phyloP scores from a whole-genome alignment of 1,139 yeast species.

The Kurtzmaniella quercitrusa region DNA sequence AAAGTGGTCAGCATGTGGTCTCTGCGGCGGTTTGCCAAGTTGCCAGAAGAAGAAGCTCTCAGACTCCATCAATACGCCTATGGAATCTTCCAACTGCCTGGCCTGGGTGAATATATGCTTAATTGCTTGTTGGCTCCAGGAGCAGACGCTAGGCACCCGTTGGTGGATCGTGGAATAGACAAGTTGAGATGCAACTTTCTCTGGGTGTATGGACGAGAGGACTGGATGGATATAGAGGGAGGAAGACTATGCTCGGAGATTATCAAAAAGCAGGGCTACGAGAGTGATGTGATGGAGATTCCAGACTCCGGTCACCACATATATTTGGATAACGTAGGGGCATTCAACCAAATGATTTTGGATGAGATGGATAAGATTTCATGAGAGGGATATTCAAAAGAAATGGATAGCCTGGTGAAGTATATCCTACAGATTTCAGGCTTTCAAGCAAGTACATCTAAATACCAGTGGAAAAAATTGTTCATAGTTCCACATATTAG shows the following conservation, averaged over 20 bases:
- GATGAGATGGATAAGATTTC: conserved; percentile 23
- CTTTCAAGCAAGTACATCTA: too few relatives aligned
- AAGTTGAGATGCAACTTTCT: conserved; percentile 46
- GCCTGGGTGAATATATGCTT: conserved; percentile 75
- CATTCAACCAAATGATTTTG: conserved; percentile 47
- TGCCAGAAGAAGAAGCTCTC: conserved; percentile 33
- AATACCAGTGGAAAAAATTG: too few relatives aligned
- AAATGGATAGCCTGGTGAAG: too few relatives aligned
- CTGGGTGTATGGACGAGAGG: conserved; percentile 73
- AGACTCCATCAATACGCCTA: conserved; percentile 63
- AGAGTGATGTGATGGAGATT: conserved; percentile 42
- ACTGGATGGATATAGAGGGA: conserved; percentile 71
- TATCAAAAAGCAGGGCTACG: conserved; percentile 23
- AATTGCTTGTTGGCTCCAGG: conserved; percentile 70
- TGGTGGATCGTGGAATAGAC: conserved; percentile 47
- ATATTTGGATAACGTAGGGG: conserved; percentile 54
- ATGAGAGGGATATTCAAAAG: neutral
- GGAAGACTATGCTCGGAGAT: conserved; percentile 42
- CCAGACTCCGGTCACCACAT: conserved; percentile 67
- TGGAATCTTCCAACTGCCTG: conserved; percentile 64
- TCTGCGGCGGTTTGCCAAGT: conserved; percentile 55
- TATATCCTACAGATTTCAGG: too few relatives aligned
- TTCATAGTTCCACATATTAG: too few relatives aligned
- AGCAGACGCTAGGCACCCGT: conserved; percentile 64
- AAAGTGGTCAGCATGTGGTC: conserved; percentile 78